Conservation (phyloP, 225 moss, liverwort and hornwort species). For the Lunularia cruciata region DNA sequence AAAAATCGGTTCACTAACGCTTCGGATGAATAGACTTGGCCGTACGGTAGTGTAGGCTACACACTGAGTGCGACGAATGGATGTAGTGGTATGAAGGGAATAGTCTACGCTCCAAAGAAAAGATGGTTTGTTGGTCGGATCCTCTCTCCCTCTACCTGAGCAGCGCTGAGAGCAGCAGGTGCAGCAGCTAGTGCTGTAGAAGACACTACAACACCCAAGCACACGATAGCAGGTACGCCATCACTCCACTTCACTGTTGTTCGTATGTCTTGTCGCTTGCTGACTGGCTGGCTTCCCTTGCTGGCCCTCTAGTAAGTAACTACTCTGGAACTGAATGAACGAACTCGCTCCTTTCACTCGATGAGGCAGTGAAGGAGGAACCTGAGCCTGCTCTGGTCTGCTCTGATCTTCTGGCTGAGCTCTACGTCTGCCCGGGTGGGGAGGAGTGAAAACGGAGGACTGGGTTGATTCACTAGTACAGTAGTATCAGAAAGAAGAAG, state of each 20-base stretch:
- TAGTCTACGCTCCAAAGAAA: neutral
- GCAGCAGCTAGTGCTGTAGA: no score
- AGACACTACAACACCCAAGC: no score
- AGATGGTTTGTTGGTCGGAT: slow-evolving; percentile 12
- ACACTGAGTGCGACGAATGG: neutral
- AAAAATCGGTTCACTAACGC: no score
- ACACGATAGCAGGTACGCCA: neutral
- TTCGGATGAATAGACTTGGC: no score
- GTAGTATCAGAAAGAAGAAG: neutral
- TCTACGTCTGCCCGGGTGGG: no score
- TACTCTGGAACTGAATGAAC: neutral
- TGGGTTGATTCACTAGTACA: neutral
- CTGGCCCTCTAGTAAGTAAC: neutral
- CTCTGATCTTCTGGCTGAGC: neutral
- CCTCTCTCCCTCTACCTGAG: neutral
- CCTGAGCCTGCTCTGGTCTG: neutral
- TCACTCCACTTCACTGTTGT: neutral
- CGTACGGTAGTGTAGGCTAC: neutral
- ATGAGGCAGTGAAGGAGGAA: no score
- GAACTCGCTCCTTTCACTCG: no score
- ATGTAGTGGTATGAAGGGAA: neutral
- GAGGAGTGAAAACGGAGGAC: no score
- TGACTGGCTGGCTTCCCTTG: neutral
- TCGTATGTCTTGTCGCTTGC: neutral
- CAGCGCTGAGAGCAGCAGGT: neutral